Base-by-base conservation (phyloP, 2,329 filamentous ascomycete species). In the Neonectria sp. region DNA sequence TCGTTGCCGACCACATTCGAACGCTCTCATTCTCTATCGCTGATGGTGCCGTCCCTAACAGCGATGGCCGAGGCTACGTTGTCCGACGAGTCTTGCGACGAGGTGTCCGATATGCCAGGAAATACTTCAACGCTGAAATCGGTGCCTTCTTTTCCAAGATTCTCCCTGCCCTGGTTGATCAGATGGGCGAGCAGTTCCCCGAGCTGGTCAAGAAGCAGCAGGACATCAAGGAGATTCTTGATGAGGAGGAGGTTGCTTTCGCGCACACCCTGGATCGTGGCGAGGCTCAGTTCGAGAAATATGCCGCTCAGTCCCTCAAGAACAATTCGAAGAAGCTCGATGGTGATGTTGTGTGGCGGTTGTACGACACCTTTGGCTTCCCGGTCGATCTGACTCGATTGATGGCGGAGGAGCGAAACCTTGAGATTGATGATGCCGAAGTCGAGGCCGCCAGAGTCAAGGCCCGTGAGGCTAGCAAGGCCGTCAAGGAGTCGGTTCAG, bases 281-380 rank as follows among this genome's bases (percentile, higher is more conserved):
- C 59, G 96, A 99, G 86, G 91, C 90, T 76, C 95, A 97, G 81
- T 99, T 99, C 76, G 95, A 98, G 79, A 94, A 94, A 80, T 98
- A 97, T 78, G 95, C 95, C 51, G 84, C 87, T 3, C 88, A 91
- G 74, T 92, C 92, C 12, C 85, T 89, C 35, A 94, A 92, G 78
- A 90, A 89, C 68, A 89, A 95, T 27, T 87, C 91, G 68, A 89
- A 87, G 80, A 91, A 90, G 81, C 86, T 92, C 27, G 86, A 89
- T 17, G 96, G 96, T 69, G 92, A 93, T 25, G 94, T 98, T 79
- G 95, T 98, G 35, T 99, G 95, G 95, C 89, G 95, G 67, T 83
- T 99, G 59, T 99, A 99, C 81, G 96, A 98, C 79, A 98, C 96
- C 0, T 99, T 97, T 76, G 96, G 96, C 60, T 99, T 99, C 86